These are phyloP conservation scores for Eimeria necatrix DNA, from an alignment of 169 alveolate genomes.

Conservation along the genomic window DNA sequence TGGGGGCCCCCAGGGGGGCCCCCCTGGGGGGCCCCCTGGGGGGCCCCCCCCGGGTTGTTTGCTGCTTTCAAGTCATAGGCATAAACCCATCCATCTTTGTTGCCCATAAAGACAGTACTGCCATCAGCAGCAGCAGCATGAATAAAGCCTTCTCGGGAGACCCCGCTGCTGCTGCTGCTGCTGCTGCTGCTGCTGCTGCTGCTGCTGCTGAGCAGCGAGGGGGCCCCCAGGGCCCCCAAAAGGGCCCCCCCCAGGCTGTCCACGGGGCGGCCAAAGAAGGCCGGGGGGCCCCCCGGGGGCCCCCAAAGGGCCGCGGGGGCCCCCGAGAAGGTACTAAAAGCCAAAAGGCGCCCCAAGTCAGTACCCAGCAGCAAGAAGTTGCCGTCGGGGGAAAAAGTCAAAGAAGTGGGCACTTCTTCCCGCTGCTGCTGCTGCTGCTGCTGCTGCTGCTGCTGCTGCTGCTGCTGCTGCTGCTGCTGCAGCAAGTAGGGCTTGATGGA, in stretches of 20 bases:
- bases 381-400: not conserved
- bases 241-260: too few relatives aligned
- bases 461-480: not conserved
- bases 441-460: constrained; percentile 5
- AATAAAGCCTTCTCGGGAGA: not conserved
- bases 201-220: too few relatives aligned
- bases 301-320: constrained; percentile 1
- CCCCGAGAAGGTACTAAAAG: not conserved
- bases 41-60: not conserved
- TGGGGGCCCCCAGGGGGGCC: not conserved
- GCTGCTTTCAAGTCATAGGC: constrained; percentile 13
- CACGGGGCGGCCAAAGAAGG: too few relatives aligned
- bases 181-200: constrained; percentile 1
- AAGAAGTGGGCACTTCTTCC: not conserved
- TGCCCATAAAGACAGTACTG: not conserved
- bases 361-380: not conserved
- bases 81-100: constrained; percentile 35
- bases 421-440: not conserved
- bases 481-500: not conserved
- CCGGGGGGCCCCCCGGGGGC: too few relatives aligned
- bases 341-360: not conserved
- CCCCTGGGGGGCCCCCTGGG: not conserved
- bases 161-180: not conserved
- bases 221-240: too few relatives aligned
- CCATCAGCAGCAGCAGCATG: not conserved